A percentile compares a stretch with the other conserved stretches of the same genome.
Conservation (phyloP, 2,329 filamentous ascomycete species). For the Fonsecaea nubica region DNA sequence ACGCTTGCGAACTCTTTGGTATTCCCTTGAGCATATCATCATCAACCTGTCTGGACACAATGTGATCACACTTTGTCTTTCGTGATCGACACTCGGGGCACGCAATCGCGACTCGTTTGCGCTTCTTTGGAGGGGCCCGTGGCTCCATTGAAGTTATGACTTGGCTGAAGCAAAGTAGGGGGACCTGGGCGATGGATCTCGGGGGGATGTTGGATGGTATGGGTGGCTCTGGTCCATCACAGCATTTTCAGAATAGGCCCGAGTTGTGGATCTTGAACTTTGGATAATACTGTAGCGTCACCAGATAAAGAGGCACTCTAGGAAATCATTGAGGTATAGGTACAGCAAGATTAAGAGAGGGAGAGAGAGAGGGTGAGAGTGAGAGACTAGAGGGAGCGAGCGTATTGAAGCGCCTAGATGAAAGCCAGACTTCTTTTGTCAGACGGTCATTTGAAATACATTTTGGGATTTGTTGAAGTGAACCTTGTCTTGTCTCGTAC, state of each 20-base stretch:
- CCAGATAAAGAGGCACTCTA: background rate
- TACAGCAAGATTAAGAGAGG: background rate
- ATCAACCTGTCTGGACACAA: background rate
- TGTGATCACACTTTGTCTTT: background rate
- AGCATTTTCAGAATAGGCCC: background rate
- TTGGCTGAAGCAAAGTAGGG: background rate
- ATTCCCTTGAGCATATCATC: background rate
- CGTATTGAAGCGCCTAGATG: background rate
- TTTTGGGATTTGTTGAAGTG: background rate
- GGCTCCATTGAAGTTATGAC: background rate
- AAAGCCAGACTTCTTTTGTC: background rate
- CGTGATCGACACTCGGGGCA: background rate
- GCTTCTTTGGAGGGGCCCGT: background rate
- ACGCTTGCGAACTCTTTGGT: constrained; percentile 3
- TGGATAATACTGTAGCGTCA: background rate
- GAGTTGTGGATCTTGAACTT: background rate
- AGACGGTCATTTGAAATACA: constrained; percentile 1
- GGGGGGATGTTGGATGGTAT: background rate
- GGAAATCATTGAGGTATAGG: background rate
- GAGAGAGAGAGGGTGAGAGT: background rate
- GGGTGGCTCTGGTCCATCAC: background rate
- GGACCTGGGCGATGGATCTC: background rate
- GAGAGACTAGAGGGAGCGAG: background rate
- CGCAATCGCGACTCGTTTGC: constrained; percentile 1
- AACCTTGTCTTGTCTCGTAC: no score